Base-by-base conservation (phyloP, 192 early-diverging fungal species). In the Thoreauomyces humboldtii region DNA sequence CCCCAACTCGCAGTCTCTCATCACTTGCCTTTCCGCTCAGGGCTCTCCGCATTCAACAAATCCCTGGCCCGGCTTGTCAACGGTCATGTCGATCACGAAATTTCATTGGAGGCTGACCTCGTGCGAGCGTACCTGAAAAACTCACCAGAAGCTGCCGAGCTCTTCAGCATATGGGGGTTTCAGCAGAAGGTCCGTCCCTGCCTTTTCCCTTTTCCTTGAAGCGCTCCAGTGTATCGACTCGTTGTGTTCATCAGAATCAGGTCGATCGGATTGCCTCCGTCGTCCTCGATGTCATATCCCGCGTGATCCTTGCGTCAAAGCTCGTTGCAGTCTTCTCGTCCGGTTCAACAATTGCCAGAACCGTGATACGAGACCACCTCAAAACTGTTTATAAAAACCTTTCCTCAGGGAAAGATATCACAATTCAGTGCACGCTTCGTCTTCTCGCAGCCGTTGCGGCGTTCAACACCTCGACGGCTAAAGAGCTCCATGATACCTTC, bases 401-500 rank as follows among this genome's bases (percentile, higher is more conserved):
- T 24, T 83, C 80, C 4, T 83, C 85, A 17, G 75, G 79, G 50
- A 79, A 82, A 46, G 71, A 78, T 27, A 73, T 76, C 34, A 66
- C 85, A 29, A 80, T 86, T 24, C 88, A 91, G 36, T 67, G 80
- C 2, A 84, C 87, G 0, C 72, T 89, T 24, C 67, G 78, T 29
- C 57, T 92, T 3, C 73, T 92, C 60, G 75, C 79, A 7, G 73
- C 85, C 4, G 82, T 92, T 67, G 82, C 81, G 21, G 72, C 79
- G 5, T 81, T 85, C 22, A 74, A 73, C 35, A 58, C 79, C 29
- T 61, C 77, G 25, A 86, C 82, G 19, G 76, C 85, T 3, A 80
- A 76, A 28, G 91, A 93, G 51, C 67, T 93, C 22, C 75, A 77
- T 33, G 78, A 87, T 36, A 72, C 72, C 4, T 92, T 93, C 73